Percentiles rank a stretch among this genome's conserved stretches.
phyloP scores from a whole-genome alignment of 2,329 filamentous ascomycete genomes.

The Phaeophleospora eucalypticola region DNA sequence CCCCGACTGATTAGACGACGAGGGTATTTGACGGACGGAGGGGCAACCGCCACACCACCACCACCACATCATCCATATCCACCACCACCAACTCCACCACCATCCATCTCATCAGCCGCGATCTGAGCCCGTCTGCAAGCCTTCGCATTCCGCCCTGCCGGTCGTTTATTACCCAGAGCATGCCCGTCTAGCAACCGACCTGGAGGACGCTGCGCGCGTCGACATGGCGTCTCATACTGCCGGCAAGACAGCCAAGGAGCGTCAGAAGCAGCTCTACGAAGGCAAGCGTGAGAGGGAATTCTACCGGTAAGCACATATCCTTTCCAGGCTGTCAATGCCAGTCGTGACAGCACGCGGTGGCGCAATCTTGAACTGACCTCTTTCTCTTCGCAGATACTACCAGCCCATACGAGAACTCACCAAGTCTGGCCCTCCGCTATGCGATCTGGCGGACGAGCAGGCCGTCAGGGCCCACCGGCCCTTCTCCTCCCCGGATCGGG shows the following conservation, averaged over 20 bases:
- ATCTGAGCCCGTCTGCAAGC: too few species aligned
- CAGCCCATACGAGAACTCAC: constrained; percentile 27
- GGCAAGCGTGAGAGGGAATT: constrained; percentile 31
- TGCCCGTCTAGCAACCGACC: not conserved
- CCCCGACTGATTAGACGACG: too few species aligned
- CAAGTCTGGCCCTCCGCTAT: constrained; percentile 23
- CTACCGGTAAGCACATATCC: constrained; percentile 24
- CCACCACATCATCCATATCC: too few species aligned
- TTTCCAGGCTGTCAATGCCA: too few species aligned
- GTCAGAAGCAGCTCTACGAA: constrained; percentile 22
- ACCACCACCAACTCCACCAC: too few species aligned
- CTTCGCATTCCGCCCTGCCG: not conserved
- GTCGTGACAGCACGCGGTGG: not conserved
- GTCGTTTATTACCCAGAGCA: not conserved
- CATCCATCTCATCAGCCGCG: too few species aligned
- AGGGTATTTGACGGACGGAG: too few species aligned
- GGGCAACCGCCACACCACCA: not conserved
- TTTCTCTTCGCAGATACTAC: constrained; percentile 21
- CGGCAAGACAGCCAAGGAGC: constrained; percentile 6
- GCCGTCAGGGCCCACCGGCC: constrained; percentile 24
- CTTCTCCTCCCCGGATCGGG: constrained; percentile 31
- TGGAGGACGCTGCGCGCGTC: constrained; percentile 2
- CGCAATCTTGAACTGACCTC: constrained; percentile 1
- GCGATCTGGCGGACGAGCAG: constrained; percentile 23
- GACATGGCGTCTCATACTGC: constrained; percentile 10